Percentiles rank a stretch among this genome's conserved stretches.
phyloP scores from a whole-genome alignment of 495 filamentous ascomycete species.

The Penicillium riverlandense region DNA sequence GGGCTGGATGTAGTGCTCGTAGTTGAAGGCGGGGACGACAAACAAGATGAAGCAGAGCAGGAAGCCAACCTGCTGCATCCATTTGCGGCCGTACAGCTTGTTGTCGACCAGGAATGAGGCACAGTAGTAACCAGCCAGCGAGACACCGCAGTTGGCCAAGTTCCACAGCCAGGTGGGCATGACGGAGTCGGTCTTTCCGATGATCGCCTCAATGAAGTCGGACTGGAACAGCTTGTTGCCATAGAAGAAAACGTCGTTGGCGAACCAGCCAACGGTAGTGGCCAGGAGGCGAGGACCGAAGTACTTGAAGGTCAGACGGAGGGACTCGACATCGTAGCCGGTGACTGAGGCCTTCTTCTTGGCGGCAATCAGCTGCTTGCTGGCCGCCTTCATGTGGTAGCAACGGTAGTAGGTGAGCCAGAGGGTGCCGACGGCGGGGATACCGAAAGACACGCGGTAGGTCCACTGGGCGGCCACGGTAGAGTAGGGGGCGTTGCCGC shows the following conservation, averaged over 20 bases:
- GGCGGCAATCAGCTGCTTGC: conserved; percentile 63
- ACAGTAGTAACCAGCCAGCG: conserved; percentile 76
- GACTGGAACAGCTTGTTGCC: conserved; percentile 95
- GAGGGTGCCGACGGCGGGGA: conserved; percentile 80
- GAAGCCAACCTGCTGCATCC: conserved; percentile 89
- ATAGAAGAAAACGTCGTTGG: conserved; percentile 95
- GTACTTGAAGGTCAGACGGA: conserved; percentile 64
- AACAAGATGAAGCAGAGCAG: conserved; percentile 80
- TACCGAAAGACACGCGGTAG: conserved; percentile 76
- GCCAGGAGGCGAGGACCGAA: conserved; percentile 81
- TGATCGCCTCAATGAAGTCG: conserved; percentile 75
- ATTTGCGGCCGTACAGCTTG: conserved; percentile 86
- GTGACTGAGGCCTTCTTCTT: conserved; percentile 83
- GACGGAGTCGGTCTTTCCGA: conserved; percentile 51
- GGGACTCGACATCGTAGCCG: conserved; percentile 77
- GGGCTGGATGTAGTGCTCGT: conserved; percentile 61
- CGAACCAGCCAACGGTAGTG: conserved; percentile 78
- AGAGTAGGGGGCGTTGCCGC: conserved; percentile 66
- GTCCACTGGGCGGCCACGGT: conserved; percentile 68
- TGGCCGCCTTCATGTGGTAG: conserved; percentile 75
- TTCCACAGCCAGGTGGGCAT: conserved; percentile 88
- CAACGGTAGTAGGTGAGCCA: conserved; percentile 88
- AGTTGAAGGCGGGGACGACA: conserved; percentile 76
- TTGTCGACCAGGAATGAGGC: conserved; percentile 79
- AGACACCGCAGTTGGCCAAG: conserved; percentile 75